Evolutionary conservation across 1,284 basidiomycete genomes (phyloP).

Genomic region (Tremellales sp.): DNA sequence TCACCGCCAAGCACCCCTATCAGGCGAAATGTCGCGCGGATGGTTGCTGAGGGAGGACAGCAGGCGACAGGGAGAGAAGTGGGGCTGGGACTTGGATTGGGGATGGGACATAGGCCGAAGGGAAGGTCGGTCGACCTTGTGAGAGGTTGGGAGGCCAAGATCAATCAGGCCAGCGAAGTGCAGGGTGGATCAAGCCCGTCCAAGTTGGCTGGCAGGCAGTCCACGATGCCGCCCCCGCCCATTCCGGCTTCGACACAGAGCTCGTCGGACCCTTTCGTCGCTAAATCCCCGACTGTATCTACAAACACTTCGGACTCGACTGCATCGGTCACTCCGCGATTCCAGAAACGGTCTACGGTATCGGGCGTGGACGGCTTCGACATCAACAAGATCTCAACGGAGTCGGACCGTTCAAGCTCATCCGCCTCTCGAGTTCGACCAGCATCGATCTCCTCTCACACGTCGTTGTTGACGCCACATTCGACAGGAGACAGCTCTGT

Average conservation of each 20-base stretch:
- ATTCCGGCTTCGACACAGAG: slow-evolving; percentile 1
- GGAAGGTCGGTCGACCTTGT: slow-evolving; percentile 37
- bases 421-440: slow-evolving; percentile 13
- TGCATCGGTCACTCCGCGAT: slow-evolving; percentile 8
- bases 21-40: slow-evolving; percentile 23
- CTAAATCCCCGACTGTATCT: background rate
- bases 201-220: background rate
- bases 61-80: background rate
- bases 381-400: background rate
- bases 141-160: slow-evolving; percentile 42
- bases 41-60: slow-evolving; percentile 14
- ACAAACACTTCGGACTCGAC: background rate
- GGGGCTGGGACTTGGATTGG: slow-evolving; percentile 2
- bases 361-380: background rate
- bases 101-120: slow-evolving; percentile 20
- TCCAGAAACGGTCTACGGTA: slow-evolving; percentile 16
- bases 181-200: background rate
- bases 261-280: background rate
- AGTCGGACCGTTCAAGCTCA: background rate
- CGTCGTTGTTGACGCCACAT: slow-evolving; percentile 23
- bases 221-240: background rate
- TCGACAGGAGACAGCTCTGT: slow-evolving; percentile 28
- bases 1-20: slow-evolving; percentile 38
- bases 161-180: slow-evolving; percentile 19
- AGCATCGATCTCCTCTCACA: slow-evolving; percentile 19